These are phyloP conservation scores for Mycena epipterygia DNA, from an alignment of 768 basidiomycete genomes.

Conservation along the genomic window DNA sequence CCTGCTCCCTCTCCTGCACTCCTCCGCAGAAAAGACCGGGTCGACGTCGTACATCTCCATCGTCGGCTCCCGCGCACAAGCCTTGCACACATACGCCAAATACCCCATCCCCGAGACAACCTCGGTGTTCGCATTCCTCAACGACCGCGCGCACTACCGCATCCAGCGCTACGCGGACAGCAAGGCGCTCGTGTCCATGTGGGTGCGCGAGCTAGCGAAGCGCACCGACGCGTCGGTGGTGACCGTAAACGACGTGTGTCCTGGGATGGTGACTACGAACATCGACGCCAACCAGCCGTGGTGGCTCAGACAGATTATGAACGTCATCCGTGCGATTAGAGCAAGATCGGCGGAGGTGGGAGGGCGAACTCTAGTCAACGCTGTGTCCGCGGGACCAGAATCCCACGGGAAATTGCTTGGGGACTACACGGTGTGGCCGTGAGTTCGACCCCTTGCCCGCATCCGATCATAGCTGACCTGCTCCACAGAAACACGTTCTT, in stretches of 20 bases:
- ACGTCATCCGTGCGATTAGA: background rate
- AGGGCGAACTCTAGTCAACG: slow-evolving; percentile 29
- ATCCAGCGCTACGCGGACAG: slow-evolving; percentile 32
- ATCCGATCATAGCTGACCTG: background rate
- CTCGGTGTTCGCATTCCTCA: slow-evolving; percentile 29
- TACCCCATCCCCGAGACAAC: slow-evolving; percentile 31
- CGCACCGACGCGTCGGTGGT: slow-evolving; percentile 33
- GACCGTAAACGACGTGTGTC: slow-evolving; percentile 39
- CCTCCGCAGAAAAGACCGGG: slow-evolving; percentile 17
- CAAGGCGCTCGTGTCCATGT: slow-evolving; percentile 36
- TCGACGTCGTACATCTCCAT: slow-evolving; percentile 27
- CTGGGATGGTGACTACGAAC: slow-evolving; percentile 35
- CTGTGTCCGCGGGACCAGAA: slow-evolving; percentile 29
- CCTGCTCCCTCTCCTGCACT: slow-evolving; percentile 39
- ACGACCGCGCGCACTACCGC: slow-evolving; percentile 22
- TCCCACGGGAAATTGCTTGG: slow-evolving; percentile 35
- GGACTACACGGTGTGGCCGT: slow-evolving; percentile 26
- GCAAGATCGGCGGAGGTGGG: slow-evolving; percentile 34
- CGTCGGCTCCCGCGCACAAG: slow-evolving; percentile 30
- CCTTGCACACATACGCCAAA: background rate
- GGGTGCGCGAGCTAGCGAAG: slow-evolving; percentile 29
- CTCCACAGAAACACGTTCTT: slow-evolving; percentile 22
- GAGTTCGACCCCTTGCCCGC: background rate
- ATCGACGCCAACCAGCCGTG: slow-evolving; percentile 21
- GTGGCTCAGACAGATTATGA: background rate